phyloP scores from a whole-genome alignment of 208 protist genomes.

The Wallacemonas sp. region DNA sequence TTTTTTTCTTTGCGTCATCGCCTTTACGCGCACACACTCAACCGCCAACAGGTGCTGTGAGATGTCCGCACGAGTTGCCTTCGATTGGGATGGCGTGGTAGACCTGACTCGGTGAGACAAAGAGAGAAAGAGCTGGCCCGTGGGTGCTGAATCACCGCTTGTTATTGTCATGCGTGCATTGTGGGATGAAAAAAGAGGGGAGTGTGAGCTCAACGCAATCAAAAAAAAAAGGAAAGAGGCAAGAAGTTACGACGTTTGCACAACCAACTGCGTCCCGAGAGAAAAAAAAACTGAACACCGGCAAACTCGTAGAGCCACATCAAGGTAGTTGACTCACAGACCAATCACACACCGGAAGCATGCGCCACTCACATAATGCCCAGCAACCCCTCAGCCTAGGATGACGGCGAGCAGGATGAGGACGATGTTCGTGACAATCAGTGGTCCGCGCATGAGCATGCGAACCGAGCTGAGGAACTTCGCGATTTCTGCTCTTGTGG shows the following conservation, averaged over 20 bases:
- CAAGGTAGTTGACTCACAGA: too few species aligned
- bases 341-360: too few species aligned
- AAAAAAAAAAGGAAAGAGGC: slow-evolving; percentile 10
- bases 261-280: background rate
- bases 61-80: too few species aligned
- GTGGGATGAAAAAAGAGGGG: background rate
- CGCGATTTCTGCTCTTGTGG: slow-evolving; percentile 48
- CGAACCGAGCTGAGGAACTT: slow-evolving; percentile 71
- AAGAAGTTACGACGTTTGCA: background rate
- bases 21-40: too few species aligned
- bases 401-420: slow-evolving; percentile 69
- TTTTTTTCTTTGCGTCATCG: slow-evolving; percentile 9
- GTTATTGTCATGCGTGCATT: too few species aligned
- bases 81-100: too few species aligned
- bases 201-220: too few species aligned
- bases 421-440: slow-evolving; percentile 73
- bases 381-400: slow-evolving; percentile 39
- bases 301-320: background rate
- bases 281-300: background rate
- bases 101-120: too few species aligned
- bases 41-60: too few species aligned
- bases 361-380: too few species aligned
- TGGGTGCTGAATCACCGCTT: too few species aligned
- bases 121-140: background rate
- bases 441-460: slow-evolving; percentile 70